Evolutionary conservation across 2,329 filamentous ascomycete species (phyloP), one percentile per base, ranked within the genome.

Genomic region (Phyllosticta citriasiana): DNA sequence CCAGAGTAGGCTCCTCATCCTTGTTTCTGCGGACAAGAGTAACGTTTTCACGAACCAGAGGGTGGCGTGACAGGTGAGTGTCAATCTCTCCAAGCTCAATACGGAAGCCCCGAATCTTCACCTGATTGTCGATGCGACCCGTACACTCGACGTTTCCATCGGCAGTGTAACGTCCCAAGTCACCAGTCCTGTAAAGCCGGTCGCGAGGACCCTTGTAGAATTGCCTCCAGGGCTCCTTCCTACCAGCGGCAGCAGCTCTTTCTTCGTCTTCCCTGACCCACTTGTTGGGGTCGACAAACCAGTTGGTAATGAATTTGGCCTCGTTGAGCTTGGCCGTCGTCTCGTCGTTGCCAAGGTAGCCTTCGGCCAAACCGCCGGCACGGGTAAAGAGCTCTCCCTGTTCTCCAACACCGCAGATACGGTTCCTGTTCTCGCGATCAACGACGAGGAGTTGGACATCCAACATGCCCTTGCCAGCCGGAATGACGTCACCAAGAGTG

Each of bases 11-110:
- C 72, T 97, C 93, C 72, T 96, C 90, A 71, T 91, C 84, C 68
- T 87, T 86, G 74, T 96, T 87, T 74, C 90, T 84, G 72, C 90
- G 84, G 3, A 97, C 84, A 2, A 97, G 77, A 0, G 93, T 97
- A 66, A 90, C 86, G 74, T 88, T 91, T 66, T 97, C 93, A 51
- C 90, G 82, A 25, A 97, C 83, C 25, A 95, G 76, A 0, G 84
- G 85, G 74, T 89, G 84, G 53, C 85, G 82, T 59, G 85, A 88
- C 55, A 97, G 77, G 72, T 96, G 87, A 52, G 81, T 88, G 73
- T 97, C 92, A 66, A 97, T 97, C 66, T 97, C 94, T 65, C 88
- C 88, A 54, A 97, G 85, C 76, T 99, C 94, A 66, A 99, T 96
- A 64, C 93, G 83, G 80, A 97, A 97, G 1, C 93, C 93, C 63